Percentiles rank a stretch among this genome's conserved stretches.
phyloP scores from a whole-genome alignment of 306 rosid species.

The Dicorynia guianensis region DNA sequence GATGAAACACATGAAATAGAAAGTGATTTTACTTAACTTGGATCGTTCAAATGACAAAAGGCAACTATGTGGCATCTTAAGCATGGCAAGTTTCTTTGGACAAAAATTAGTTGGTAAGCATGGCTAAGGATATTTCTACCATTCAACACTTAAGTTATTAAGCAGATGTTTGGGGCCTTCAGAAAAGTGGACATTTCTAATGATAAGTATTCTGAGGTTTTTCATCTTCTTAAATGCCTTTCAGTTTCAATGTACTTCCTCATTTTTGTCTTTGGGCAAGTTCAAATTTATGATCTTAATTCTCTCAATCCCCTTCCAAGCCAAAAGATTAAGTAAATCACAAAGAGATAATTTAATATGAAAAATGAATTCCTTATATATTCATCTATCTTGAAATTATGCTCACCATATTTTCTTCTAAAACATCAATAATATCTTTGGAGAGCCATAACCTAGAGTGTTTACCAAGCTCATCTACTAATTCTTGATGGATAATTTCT shows the following conservation, averaged over 20 bases:
- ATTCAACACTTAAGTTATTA: background rate
- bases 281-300: background rate
- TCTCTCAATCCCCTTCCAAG: background rate
- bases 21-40: background rate
- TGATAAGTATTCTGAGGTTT: conserved; percentile 1
- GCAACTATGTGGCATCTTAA: background rate
- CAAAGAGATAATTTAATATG: too few relatives aligned
- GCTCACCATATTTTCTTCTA: conserved; percentile 17
- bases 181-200: background rate
- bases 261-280: background rate
- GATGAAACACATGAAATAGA: too few relatives aligned
- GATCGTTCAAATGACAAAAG: background rate
- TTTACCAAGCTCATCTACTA: background rate
- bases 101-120: too few relatives aligned
- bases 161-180: background rate
- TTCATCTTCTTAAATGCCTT: background rate
- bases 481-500: conserved; percentile 37
- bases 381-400: background rate
- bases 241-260: background rate
- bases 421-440: conserved; percentile 8
- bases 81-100: background rate
- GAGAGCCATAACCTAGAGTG: conserved; percentile 35
- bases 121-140: background rate
- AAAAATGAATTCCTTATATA: too few relatives aligned
- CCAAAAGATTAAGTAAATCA: background rate